Evolutionary conservation across 805 yeast species (phyloP), one percentile per base, ranked within the genome.

Genomic region (Candida sonorensis): DNA sequence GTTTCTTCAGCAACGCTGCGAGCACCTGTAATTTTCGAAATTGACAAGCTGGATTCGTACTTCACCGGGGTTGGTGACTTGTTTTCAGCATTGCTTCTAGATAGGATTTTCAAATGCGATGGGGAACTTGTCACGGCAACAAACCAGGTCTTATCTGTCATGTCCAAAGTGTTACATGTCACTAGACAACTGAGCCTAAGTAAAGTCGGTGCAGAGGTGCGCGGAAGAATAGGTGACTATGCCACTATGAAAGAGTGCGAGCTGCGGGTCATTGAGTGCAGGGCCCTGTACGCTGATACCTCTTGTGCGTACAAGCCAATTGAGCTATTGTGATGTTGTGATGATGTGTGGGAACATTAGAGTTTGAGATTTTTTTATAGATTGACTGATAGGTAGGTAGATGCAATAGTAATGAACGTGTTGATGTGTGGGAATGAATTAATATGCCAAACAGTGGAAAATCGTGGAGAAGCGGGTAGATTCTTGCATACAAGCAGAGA

Each of bases 61-160:
- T 90, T 88, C 59, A 85, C 96, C 0, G 97, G 97, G 2, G 95
- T 92, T 0, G 97, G 97, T 6, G 97, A 88, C 49, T 57, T 88
- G 26, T 88, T 90, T 46, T 79, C 95, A 0, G 90, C 95, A 0
- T 55, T 88, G 24, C 54, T 87, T 20, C 45, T 84, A 5, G 94
- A 81, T 53, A 69, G 83, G 43, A 60, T 78, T 18, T 62, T 56
- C 44, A 53, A 52, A 25, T 41, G 44, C 4, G 28, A 34, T 22
- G 42, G n/a, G n/a, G n/a, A n/a, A 38, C 22, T 44, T 63, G 18
- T 49, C 2, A 33, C 34, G 4, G 61, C 77, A 1, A 75, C 72
- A 3, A 68, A 64, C 43, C 77, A 77, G 45, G 82, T 70, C 3
- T 57, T 76, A 22, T 59, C 73, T 1, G 64, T 75, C 15, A 76